Evolutionary conservation across 768 basidiomycete genomes (phyloP).

Genomic region (Epithele typhae): DNA sequence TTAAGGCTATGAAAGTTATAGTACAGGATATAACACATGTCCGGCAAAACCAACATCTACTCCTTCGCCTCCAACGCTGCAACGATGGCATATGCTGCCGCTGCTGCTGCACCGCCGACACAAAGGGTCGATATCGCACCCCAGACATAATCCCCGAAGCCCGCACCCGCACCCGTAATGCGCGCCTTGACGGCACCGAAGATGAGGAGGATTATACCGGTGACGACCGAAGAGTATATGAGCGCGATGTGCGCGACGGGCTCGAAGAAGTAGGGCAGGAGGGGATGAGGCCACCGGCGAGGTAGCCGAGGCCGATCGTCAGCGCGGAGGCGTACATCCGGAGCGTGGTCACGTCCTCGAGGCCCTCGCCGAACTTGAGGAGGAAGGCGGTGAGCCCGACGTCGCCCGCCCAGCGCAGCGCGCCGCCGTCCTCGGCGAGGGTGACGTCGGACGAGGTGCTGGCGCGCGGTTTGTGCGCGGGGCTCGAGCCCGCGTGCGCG

Average conservation of each 20-base stretch:
- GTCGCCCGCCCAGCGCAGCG: constrained; percentile 63
- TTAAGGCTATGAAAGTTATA: not conserved
- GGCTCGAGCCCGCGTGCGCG: not conserved
- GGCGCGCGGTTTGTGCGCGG: not conserved
- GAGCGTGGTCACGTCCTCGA: constrained; percentile 85
- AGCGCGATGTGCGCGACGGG: constrained; percentile 61
- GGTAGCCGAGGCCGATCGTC: constrained; percentile 94
- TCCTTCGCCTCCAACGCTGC: constrained; percentile 37
- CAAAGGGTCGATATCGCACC: constrained; percentile 83
- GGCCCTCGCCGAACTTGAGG: constrained; percentile 92
- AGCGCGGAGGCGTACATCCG: constrained; percentile 88
- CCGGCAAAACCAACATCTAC: not conserved
- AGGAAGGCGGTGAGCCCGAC: constrained; percentile 91
- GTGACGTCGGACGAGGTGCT: constrained; percentile 35
- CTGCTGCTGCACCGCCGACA: constrained; percentile 90
- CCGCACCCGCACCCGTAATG: constrained; percentile 73
- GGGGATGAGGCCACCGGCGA: constrained; percentile 87
- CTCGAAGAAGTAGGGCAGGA: constrained; percentile 90
- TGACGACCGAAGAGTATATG: constrained; percentile 73
- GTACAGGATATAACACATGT: not conserved
- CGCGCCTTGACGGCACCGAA: constrained; percentile 92
- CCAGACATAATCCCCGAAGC: constrained; percentile 69
- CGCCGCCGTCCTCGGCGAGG: constrained; percentile 40
- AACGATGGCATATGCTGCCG: constrained; percentile 60
- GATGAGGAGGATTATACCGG: constrained; percentile 78